phyloP scores from a whole-genome alignment of 441 rosid genomes.

The Jatropha podagrica region DNA sequence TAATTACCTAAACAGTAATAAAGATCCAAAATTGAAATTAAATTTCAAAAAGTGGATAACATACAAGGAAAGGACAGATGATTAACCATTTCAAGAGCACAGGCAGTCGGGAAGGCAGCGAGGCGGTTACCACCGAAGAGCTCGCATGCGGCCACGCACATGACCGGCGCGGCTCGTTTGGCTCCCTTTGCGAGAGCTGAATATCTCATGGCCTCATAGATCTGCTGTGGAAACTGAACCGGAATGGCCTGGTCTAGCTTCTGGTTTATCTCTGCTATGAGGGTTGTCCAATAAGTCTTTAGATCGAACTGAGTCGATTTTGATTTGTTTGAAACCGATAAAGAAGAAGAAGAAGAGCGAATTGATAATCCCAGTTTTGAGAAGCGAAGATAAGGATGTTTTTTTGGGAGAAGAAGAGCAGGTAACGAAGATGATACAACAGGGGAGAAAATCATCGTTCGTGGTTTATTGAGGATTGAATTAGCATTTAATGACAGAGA shows the following conservation, averaged over 20 bases:
- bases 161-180: slow-evolving; percentile 88
- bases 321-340: slow-evolving; percentile 30
- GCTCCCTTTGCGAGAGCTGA: slow-evolving; percentile 81
- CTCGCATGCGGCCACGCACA: slow-evolving; percentile 91
- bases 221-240: slow-evolving; percentile 59
- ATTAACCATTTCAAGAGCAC: slow-evolving; percentile 92
- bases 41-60: background rate
- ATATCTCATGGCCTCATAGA: slow-evolving; percentile 91
- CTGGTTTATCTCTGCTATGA: slow-evolving; percentile 59
- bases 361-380: slow-evolving; percentile 22
- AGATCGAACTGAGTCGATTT: slow-evolving; percentile 59
- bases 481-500: background rate
- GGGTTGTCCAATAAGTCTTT: slow-evolving; percentile 68
- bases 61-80: background rate
- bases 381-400: slow-evolving; percentile 19
- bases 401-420: slow-evolving; percentile 26
- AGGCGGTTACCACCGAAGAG: slow-evolving; percentile 74
- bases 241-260: slow-evolving; percentile 81
- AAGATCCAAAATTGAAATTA: background rate
- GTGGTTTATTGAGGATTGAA: background rate
- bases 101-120: slow-evolving; percentile 92
- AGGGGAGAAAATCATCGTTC: slow-evolving; percentile 25
- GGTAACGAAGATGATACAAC: slow-evolving; percentile 29
- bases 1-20: background rate
- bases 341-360: slow-evolving; percentile 40